Evolutionary conservation across 306 rosid genomes (phyloP), one percentile per base, ranked within the genome.

Genomic region (Pterocarpus santalinus): DNA sequence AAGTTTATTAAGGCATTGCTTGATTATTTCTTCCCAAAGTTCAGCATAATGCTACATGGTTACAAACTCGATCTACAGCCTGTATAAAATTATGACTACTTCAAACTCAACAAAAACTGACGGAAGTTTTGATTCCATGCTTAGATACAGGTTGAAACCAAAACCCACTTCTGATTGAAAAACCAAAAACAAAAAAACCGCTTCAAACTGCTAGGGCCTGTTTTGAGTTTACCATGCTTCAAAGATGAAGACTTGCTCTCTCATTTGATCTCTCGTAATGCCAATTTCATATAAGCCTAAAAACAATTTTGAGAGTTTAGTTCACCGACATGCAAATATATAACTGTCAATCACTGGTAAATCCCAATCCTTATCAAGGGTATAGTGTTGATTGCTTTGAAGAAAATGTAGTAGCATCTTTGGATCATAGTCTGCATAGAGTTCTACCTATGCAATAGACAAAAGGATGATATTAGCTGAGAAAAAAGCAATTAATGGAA

Each of bases 141-240:
- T 64, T 53, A 22, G 30, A 73, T 10, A 52, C 49, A 35, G 60
- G 71, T 49, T 60, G 28, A 53, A 63, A 44, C 16, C 77, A 69
- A 77, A 65, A 70, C 16, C 76, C 13, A 52, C 22, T 71, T 84
- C 38, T 67, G 62, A 38, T 55, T 36, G 46, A 72, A 86, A 74
- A 84, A 51, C 28, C 28, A 22, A 22, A 22, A 55, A 80, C 10
- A 57, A 30, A 58, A 63, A 88, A 91, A 95, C 95, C 91, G 94
- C 85, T 92, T 88, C 28, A 92, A 53, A 92, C 88, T 79, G 94
- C 83, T 22, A 92, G 89, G 53, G 95, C 95, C 87, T 89, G 90
- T 81, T 88, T 92, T 30, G 92, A 72, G 81, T 92, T 92, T 76
- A 95, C 97, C 95, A 92, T 92, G 80, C 97, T 89, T 80, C 97